Evolutionary conservation across 2,329 filamentous ascomycete genomes (phyloP), one percentile per base, ranked within the genome.

Genomic region (Colletotrichum sp.): DNA sequence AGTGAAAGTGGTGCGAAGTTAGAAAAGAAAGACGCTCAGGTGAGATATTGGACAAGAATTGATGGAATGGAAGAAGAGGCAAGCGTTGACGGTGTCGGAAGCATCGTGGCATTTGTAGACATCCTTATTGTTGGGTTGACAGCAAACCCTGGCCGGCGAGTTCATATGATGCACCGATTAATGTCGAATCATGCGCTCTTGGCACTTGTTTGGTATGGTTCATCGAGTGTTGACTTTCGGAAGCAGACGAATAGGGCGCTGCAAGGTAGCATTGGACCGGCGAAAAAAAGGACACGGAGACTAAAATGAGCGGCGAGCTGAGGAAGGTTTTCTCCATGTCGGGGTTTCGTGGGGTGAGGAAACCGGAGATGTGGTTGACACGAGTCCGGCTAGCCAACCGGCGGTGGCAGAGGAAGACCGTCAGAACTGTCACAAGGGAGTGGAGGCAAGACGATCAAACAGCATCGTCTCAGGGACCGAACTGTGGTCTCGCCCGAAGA

Each of bases 391-490:
- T 34, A 48, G 26, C 60, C 67, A 74, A 65, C 60, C 38, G 36
- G 36, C 16, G 52, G 52, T 43, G 13, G 58, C n/a, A 10, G 43
- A 43, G 38, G 61, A 30, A 28, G 55, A 5, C 62, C 24, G 60
- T 21, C 34, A 52, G 52, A 16, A 21, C 38, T 52, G 65, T 34
- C 43, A 60, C 28, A 68, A 72, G 32, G 73, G 48, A 26, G 73
- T 68, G 56, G 60, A 66, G 60, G 36, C 21, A 15, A 66, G 58
- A 60, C 26, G 66, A 76, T 74, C 65, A 74, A 74, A 74, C 71
- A 48, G 26, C 71, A 62, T 48, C 60, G 74, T 76, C 74, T 66
- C 65, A 76, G 60, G 60, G 70, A 24, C 72, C 21, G 36, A 70
- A 65, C 21, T 64, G 30, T 36, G 68, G 68, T 70, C 38, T 65